phyloP scores from a whole-genome alignment of 441 rosid species.

The Populus trichocarpa region DNA sequence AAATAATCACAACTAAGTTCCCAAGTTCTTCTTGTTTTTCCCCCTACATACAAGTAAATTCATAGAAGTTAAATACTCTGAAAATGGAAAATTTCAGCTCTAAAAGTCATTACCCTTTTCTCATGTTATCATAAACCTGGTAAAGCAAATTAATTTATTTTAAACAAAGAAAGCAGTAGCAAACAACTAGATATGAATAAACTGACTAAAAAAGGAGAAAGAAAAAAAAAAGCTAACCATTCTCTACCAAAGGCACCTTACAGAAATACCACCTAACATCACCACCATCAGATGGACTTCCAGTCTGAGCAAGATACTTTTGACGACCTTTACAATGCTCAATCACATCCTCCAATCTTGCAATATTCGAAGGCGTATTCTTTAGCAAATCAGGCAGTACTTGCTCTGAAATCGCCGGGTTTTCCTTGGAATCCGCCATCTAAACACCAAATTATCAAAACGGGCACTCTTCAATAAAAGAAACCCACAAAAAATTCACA shows the following conservation, averaged over 20 bases:
- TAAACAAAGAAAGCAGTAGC: background rate
- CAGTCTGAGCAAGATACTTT: conserved; percentile 83
- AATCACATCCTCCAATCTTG: conserved; percentile 83
- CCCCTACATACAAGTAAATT: background rate
- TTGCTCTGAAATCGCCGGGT: conserved; percentile 29
- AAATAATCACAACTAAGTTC: background rate
- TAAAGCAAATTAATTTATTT: background rate
- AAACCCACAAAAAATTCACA: background rate
- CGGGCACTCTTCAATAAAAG: background rate
- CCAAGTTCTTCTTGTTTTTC: background rate
- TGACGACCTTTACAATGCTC: conserved; percentile 68
- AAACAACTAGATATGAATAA: background rate
- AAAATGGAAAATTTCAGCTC: background rate
- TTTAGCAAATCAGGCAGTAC: conserved; percentile 66
- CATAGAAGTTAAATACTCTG: background rate
- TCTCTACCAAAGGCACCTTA: conserved; percentile 69
- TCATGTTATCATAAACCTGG: background rate
- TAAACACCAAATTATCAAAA: background rate
- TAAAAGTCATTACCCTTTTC: background rate
- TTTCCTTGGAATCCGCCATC: conserved; percentile 24
- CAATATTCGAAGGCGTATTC: conserved; percentile 91
- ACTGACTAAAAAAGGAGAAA: background rate
- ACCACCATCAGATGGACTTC: conserved; percentile 86
- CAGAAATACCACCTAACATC: conserved; percentile 94
- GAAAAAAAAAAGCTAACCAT: conserved; percentile 44